A percentile compares a stretch with the other conserved stretches of the same genome.
Evolutionary conservation across 2,329 filamentous ascomycete species (phyloP).

Genomic region (Exophiala spinifera): DNA sequence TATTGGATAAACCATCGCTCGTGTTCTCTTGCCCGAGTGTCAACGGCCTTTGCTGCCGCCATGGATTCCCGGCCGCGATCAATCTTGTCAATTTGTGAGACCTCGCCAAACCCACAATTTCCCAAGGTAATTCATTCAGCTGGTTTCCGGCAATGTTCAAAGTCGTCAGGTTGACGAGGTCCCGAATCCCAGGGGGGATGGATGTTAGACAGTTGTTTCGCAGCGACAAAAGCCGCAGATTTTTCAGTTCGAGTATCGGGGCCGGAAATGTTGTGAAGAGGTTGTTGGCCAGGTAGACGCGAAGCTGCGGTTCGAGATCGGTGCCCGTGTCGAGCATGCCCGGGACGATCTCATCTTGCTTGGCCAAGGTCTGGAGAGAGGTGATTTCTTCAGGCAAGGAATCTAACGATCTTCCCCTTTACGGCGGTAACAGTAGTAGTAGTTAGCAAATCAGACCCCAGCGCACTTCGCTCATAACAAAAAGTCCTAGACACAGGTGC

Average conservation of each 20-base stretch:
- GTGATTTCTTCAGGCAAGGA: conserved; percentile 19
- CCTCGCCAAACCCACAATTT: conserved; percentile 41
- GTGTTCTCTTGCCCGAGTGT: no score
- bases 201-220: conserved; percentile 45
- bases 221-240: conserved; percentile 44
- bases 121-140: conserved; percentile 44
- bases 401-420: conserved; percentile 5
- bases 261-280: conserved; percentile 36
- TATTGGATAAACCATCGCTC: no score
- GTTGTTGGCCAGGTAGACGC: conserved; percentile 45
- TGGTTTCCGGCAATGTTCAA: conserved; percentile 47
- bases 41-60: conserved; percentile 35
- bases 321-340: conserved; percentile 26
- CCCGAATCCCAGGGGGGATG: conserved; percentile 42
- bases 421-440: background rate
- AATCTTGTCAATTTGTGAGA: conserved; percentile 16
- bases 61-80: conserved; percentile 16
- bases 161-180: conserved; percentile 41
- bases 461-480: background rate
- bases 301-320: conserved; percentile 40
- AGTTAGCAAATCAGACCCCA: background rate
- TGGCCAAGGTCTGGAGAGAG: conserved; percentile 21
- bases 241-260: conserved; percentile 42
- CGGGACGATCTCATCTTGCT: conserved; percentile 24
- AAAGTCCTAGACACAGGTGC: background rate